A percentile compares a stretch with the other conserved stretches of the same genome.
phyloP scores from a whole-genome alignment of 371 early-diverging fungal species.

The Haplosporangium sp. region DNA sequence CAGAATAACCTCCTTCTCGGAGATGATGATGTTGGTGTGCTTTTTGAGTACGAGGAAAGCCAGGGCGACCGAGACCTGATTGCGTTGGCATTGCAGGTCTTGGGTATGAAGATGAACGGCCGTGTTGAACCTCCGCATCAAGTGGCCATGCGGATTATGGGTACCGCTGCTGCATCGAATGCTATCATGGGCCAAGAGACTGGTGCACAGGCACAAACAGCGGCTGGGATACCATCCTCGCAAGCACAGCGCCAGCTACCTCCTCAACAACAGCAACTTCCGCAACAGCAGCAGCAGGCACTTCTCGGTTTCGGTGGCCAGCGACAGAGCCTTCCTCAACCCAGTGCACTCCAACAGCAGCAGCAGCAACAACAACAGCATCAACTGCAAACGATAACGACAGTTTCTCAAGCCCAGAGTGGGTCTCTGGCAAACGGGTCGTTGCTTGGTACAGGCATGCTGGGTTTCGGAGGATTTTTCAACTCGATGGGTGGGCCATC shows the following conservation, averaged over 20 bases:
- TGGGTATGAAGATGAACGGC: conserved; percentile 84
- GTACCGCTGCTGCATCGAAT: conserved; percentile 58
- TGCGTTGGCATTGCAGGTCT: conserved; percentile 85
- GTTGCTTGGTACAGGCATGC: conserved; percentile 20
- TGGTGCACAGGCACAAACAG: background rate
- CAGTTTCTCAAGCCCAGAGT: conserved; percentile 7
- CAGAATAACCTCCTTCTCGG: conserved; percentile 6
- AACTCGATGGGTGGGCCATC: conserved; percentile 15
- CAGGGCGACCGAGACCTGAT: conserved; percentile 78
- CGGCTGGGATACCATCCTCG: conserved; percentile 2
- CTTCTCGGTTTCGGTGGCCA: conserved; percentile 2
- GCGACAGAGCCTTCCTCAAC: conserved; percentile 7
- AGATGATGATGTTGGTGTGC: conserved; percentile 65
- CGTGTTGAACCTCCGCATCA: conserved; percentile 75
- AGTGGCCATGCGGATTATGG: conserved; percentile 79
- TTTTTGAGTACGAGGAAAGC: conserved; percentile 69
- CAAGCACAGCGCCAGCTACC: conserved; percentile 17
- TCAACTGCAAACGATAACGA: conserved; percentile 1
- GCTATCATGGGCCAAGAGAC: conserved; percentile 19
- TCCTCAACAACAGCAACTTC: conserved; percentile 23
- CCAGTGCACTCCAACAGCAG: conserved; percentile 5
- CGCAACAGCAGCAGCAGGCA: conserved; percentile 22
- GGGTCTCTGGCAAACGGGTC: conserved; percentile 14
- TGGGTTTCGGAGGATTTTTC: conserved; percentile 25
- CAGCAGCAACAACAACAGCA: background rate